Percentiles rank a stretch among this genome's conserved stretches.
These are phyloP conservation scores for Coffea humblotiana DNA, from an alignment of 305 asterid species.

Conservation along the genomic window DNA sequence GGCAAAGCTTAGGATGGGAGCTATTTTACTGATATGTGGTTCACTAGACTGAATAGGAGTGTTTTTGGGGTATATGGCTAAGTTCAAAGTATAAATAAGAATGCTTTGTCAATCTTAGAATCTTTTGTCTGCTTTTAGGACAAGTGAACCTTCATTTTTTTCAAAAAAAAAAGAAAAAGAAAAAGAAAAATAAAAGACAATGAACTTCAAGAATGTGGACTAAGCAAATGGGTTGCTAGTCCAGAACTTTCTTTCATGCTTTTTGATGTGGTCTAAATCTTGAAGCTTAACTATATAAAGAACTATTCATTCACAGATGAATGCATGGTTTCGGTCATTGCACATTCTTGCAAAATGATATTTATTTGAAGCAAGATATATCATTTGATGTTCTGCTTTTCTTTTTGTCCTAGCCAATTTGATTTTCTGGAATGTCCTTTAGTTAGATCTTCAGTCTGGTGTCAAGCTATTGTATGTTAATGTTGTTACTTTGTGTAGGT, in stretches of 20 bases:
- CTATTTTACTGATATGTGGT: background rate
- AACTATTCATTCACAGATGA: background rate
- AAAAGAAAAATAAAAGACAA: too few species aligned
- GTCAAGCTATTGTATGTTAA: background rate
- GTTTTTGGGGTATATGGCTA: background rate
- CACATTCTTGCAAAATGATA: background rate
- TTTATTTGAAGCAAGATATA: background rate
- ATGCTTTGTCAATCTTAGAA: background rate
- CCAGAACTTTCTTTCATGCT: background rate
- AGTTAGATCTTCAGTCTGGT: background rate
- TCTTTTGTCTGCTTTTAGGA: background rate
- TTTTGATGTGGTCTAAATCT: background rate
- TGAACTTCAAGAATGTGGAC: background rate
- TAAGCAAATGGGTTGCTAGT: background rate
- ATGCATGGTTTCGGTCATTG: background rate
- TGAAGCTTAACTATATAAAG: background rate
- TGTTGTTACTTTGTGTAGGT: conserved; percentile 43
- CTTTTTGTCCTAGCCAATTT: conserved; percentile 2
- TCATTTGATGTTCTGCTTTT: background rate
- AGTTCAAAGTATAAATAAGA: background rate
- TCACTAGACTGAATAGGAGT: background rate
- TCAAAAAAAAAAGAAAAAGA: too few species aligned
- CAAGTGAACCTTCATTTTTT: background rate
- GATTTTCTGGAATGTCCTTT: background rate
- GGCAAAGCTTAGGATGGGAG: background rate